phyloP scores from a whole-genome alignment of 495 filamentous ascomycete species.

The Chaetomium tenue region DNA sequence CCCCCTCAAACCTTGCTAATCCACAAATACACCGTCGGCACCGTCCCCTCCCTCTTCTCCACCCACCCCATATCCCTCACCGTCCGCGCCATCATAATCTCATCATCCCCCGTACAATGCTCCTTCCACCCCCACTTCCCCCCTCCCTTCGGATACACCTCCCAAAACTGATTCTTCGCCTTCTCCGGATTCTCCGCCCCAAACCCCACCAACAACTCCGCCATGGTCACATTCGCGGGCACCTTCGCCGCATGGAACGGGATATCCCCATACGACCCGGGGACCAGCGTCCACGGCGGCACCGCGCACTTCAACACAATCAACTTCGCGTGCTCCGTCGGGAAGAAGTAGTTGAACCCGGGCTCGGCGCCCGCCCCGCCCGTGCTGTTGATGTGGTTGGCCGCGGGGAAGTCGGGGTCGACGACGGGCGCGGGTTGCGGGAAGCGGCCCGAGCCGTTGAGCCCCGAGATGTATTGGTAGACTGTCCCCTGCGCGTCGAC shows the following conservation, averaged over 20 bases:
- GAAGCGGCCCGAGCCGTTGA: slow-evolving; percentile 28
- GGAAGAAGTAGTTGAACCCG: slow-evolving; percentile 54
- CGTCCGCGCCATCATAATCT: slow-evolving; percentile 15
- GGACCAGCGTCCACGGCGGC: slow-evolving; percentile 45
- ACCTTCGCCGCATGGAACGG: slow-evolving; percentile 42
- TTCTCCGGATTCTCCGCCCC: slow-evolving; percentile 44
- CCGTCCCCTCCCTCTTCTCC: slow-evolving; percentile 13
- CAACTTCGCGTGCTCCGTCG: slow-evolving; percentile 48
- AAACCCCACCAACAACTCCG: slow-evolving; percentile 48
- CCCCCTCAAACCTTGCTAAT: slow-evolving; percentile 8
- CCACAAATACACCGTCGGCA: slow-evolving; percentile 23
- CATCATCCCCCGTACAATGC: slow-evolving; percentile 18
- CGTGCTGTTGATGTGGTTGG: slow-evolving; percentile 56
- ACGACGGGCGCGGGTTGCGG: slow-evolving; percentile 39
- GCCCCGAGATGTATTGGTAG: slow-evolving; percentile 28
- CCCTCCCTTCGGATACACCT: slow-evolving; percentile 33
- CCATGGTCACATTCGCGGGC: slow-evolving; percentile 42
- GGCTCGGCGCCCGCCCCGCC: slow-evolving; percentile 55
- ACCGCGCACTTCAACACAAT: slow-evolving; percentile 44
- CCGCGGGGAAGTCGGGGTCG: slow-evolving; percentile 51
- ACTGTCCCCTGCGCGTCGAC: slow-evolving; percentile 1
- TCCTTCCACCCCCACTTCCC: slow-evolving; percentile 23
- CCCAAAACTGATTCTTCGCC: slow-evolving; percentile 44
- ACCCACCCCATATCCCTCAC: slow-evolving; percentile 26
- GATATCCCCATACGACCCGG: slow-evolving; percentile 26